Conservation (phyloP, 2,329 filamentous ascomycete genomes). For the Nigrospora oryzae region DNA sequence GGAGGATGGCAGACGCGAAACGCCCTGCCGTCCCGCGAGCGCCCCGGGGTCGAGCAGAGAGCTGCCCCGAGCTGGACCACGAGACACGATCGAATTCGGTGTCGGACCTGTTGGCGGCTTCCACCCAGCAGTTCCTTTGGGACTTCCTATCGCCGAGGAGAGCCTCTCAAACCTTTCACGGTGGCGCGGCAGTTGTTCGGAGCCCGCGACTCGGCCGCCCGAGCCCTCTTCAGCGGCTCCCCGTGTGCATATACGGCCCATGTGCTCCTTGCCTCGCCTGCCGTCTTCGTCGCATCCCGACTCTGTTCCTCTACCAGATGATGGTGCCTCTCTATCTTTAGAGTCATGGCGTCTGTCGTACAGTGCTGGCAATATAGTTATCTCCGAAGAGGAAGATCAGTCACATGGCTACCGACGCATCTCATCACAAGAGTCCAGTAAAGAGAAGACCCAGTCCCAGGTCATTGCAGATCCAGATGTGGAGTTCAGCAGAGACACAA, state of each 20-base stretch:
- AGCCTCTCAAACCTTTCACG: too few species aligned
- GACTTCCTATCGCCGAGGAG: too few species aligned
- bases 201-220: conserved; percentile 3
- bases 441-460: too few species aligned
- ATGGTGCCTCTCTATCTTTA: conserved; percentile 14
- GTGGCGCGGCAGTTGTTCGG: conserved; percentile 9
- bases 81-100: conserved; percentile 40
- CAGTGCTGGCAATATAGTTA: conserved; percentile 15
- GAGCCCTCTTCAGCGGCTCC: conserved; percentile 5
- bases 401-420: too few species aligned
- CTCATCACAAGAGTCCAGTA: too few species aligned
- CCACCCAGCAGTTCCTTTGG: too few species aligned
- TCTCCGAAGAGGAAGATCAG: conserved; percentile 7
- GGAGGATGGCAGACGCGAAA: conserved; percentile 15
- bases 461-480: too few species aligned
- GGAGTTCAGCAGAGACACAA: too few species aligned
- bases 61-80: conserved; percentile 28
- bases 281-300: conserved; percentile 12
- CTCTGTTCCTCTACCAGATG: conserved; percentile 11
- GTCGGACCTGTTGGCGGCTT: conserved; percentile 8
- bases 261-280: conserved; percentile 8
- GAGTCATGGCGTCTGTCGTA: conserved; percentile 19
- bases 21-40: too few species aligned
- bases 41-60: not conserved
- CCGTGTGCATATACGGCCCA: conserved; percentile 5